phyloP scores from a whole-genome alignment of 2,329 filamentous ascomycete genomes.

The Penicillium expansum region DNA sequence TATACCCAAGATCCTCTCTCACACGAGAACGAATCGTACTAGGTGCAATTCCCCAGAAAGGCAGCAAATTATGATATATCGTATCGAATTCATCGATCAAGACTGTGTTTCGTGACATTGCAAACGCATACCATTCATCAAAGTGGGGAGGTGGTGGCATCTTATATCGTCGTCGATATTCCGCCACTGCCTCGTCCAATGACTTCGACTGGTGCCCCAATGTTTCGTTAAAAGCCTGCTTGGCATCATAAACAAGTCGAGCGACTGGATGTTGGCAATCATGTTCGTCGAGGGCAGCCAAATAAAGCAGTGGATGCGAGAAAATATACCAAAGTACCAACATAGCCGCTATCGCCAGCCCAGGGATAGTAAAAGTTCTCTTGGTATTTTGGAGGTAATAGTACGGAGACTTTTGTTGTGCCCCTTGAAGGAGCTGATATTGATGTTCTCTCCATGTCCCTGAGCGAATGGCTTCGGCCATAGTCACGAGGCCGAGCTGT shows the following conservation, averaged over 20 bases:
- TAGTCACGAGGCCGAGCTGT: background rate
- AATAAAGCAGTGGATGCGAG: background rate
- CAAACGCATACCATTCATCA: slow-evolving; percentile 15
- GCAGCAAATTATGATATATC: slow-evolving; percentile 11
- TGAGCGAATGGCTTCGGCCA: background rate
- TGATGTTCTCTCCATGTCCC: slow-evolving; percentile 1
- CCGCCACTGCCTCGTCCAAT: slow-evolving; percentile 9
- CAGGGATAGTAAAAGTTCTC: background rate
- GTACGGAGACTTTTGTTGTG: background rate
- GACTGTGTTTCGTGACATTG: slow-evolving; percentile 5
- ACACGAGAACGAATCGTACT: slow-evolving; percentile 7
- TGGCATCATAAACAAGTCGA: background rate
- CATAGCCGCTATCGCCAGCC: background rate
- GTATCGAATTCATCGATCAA: slow-evolving; percentile 17
- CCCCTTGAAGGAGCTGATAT: slow-evolving; percentile 1
- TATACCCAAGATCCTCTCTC: slow-evolving; percentile 7
- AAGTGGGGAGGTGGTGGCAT: slow-evolving; percentile 16
- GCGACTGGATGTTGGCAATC: background rate
- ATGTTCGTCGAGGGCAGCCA: background rate
- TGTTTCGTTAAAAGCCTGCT: background rate
- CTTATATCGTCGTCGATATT: slow-evolving; percentile 14
- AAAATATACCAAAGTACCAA: background rate
- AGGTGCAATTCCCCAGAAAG: slow-evolving; percentile 15
- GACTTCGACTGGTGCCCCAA: slow-evolving; percentile 11
- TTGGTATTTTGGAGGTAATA: background rate